Conservation (phyloP, 805 yeast species). For the Blastobotrys chiropterorum region DNA sequence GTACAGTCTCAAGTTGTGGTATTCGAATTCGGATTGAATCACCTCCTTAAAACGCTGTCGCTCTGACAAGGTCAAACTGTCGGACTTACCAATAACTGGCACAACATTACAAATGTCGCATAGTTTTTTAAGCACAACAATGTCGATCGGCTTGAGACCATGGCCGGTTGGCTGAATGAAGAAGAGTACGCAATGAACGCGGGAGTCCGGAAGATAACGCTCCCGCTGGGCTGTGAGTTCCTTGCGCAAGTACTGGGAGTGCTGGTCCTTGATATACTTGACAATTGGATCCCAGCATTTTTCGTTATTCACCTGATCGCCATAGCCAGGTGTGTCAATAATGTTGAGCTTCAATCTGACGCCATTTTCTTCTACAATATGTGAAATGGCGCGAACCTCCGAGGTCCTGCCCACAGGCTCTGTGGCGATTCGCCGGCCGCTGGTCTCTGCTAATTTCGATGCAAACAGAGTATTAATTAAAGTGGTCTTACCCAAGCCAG, state of each 20-base stretch:
- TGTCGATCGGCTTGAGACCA: constrained; percentile 79
- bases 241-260: constrained; percentile 81
- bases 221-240: constrained; percentile 95
- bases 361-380: constrained; percentile 69
- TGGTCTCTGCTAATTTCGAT: constrained; percentile 65
- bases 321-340: constrained; percentile 97
- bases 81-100: constrained; percentile 93
- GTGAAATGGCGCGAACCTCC: constrained; percentile 50
- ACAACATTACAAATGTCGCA: constrained; percentile 89
- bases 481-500: constrained; percentile 94
- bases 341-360: constrained; percentile 81
- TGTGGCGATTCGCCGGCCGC: constrained; percentile 59
- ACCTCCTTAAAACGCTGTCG: constrained; percentile 70
- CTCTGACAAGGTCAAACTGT: constrained; percentile 80
- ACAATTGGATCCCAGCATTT: constrained; percentile 96
- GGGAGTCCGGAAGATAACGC: constrained; percentile 69
- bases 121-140: constrained; percentile 73
- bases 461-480: constrained; percentile 86
- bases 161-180: constrained; percentile 85
- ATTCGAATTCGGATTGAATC: constrained; percentile 64
- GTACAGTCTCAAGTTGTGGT: constrained; percentile 67
- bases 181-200: constrained; percentile 90
- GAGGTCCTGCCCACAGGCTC: constrained; percentile 83
- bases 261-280: constrained; percentile 92
- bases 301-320: constrained; percentile 92